Conservation (phyloP, 2,329 filamentous ascomycete genomes). For the Xylariaceae sp. region DNA sequence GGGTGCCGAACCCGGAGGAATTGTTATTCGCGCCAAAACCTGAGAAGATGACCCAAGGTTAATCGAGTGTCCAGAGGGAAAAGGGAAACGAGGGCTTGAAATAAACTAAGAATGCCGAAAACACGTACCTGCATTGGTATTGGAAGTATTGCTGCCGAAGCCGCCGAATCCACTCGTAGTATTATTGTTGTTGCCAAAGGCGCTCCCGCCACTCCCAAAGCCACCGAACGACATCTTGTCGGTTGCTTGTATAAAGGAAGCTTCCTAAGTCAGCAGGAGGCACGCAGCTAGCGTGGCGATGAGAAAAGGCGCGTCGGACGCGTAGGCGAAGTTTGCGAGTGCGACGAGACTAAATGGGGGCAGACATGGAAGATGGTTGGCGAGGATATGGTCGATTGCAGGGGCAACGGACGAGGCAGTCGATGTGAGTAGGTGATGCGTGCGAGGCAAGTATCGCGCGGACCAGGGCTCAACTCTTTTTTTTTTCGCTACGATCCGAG, state of each 20-base stretch:
- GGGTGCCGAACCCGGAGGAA: conserved; percentile 36
- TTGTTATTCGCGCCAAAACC: conserved; percentile 41
- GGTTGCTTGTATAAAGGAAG: conserved; percentile 17
- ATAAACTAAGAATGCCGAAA: conserved; percentile 19
- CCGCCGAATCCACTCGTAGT: conserved; percentile 59
- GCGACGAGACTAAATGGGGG: conserved; percentile 24
- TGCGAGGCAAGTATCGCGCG: neutral
- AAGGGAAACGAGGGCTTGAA: conserved; percentile 19
- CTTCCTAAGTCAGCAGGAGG: conserved; percentile 13
- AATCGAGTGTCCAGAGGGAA: conserved; percentile 34
- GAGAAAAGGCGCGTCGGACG: conserved; percentile 36
- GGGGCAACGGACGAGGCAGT: neutral
- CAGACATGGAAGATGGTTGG: conserved; percentile 32
- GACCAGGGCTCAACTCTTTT: conserved; percentile 12
- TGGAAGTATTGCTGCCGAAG: conserved; percentile 51
- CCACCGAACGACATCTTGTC: conserved; percentile 59
- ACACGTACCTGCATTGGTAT: conserved; percentile 55
- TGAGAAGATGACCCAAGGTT: conserved; percentile 22
- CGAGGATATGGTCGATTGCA: conserved; percentile 14
- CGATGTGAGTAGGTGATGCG: conserved; percentile 2
- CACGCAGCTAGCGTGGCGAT: conserved; percentile 20
- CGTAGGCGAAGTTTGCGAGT: conserved; percentile 28
- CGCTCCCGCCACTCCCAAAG: conserved; percentile 49
- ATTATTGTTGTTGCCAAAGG: conserved; percentile 60
- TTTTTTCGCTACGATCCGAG: conserved; percentile 20